These are phyloP conservation scores for Nannochloropsis gaditana DNA, from an alignment of 108 stramenopile species.

Conservation along the genomic window DNA sequence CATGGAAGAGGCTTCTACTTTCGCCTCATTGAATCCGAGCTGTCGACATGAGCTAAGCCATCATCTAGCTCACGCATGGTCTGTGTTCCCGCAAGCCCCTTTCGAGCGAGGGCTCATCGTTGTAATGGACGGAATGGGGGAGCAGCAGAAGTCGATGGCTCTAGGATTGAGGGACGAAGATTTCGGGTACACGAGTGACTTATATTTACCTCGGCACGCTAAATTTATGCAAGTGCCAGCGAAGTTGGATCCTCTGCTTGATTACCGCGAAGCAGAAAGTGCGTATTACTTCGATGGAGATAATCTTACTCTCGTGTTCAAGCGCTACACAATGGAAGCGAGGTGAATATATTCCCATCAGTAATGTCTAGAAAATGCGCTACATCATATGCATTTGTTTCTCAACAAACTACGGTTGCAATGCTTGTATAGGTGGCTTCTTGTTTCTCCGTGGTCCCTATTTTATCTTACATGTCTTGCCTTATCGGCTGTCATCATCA, in stretches of 20 bases:
- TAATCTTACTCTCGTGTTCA: conserved; percentile 58
- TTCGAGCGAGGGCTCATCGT: conserved; percentile 60
- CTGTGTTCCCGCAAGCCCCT: neutral
- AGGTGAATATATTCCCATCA: conserved; percentile 27
- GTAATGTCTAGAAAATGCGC: neutral
- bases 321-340: conserved; percentile 72
- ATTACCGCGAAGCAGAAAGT: conserved; percentile 80
- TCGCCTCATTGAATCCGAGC: neutral
- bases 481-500: neutral
- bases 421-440: neutral
- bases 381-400: neutral
- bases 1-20: neutral
- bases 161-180: conserved; percentile 40
- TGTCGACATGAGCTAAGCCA: conserved; percentile 65
- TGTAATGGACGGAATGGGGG: conserved; percentile 91
- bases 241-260: conserved; percentile 61
- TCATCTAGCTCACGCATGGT: conserved; percentile 86
- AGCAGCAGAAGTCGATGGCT: conserved; percentile 70
- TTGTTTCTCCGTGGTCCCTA: neutral
- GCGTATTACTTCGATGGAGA: conserved; percentile 57
- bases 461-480: neutral
- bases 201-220: conserved; percentile 59
- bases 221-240: conserved; percentile 63
- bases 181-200: conserved; percentile 60
- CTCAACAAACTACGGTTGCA: too few relatives aligned